A percentile compares a stretch with the other conserved stretches of the same genome.
phyloP scores from a whole-genome alignment of 1,139 yeast genomes.

The Protomyces inouyei region DNA sequence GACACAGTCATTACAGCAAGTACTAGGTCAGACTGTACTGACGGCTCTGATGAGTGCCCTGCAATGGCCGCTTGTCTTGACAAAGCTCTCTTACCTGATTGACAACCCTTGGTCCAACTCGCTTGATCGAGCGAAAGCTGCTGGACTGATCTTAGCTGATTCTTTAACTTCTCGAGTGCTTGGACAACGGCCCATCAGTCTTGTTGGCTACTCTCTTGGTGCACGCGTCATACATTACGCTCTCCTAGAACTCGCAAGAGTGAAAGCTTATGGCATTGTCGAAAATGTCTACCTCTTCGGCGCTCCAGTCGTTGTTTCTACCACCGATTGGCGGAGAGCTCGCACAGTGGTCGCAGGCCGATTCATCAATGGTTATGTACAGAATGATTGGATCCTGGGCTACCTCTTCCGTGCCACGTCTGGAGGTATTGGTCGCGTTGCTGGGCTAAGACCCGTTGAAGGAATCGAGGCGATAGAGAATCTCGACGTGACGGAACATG shows the following conservation, averaged over 20 bases:
- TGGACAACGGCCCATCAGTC: conserved; percentile 87
- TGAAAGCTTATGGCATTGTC: conserved; percentile 81
- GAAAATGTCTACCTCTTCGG: conserved; percentile 89
- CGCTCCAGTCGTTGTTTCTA: conserved; percentile 74
- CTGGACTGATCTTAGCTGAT: conserved; percentile 84
- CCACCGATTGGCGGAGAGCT: conserved; percentile 72
- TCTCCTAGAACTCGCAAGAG: conserved; percentile 73
- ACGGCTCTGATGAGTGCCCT: conserved; percentile 95
- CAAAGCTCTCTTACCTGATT: conserved; percentile 79
- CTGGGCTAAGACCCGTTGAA: conserved; percentile 78
- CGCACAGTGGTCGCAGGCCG: conserved; percentile 85
- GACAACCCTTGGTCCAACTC: conserved; percentile 99
- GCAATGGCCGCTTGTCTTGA: conserved; percentile 84
- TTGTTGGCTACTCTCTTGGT: conserved; percentile 92
- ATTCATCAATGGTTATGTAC: conserved; percentile 84
- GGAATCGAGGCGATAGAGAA: conserved; percentile 66
- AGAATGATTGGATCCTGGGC: conserved; percentile 94
- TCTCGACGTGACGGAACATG: conserved; percentile 76
- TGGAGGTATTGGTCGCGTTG: conserved; percentile 86
- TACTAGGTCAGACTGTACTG: conserved; percentile 83
- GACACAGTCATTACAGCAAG: conserved; percentile 89
- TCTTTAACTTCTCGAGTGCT: conserved; percentile 78
- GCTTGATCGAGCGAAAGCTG: conserved; percentile 93
- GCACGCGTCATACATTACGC: conserved; percentile 91
- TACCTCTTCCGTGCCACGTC: conserved; percentile 92